phyloP scores from a whole-genome alignment of 345 rosid genomes.

The Geranium rotundifolium region DNA sequence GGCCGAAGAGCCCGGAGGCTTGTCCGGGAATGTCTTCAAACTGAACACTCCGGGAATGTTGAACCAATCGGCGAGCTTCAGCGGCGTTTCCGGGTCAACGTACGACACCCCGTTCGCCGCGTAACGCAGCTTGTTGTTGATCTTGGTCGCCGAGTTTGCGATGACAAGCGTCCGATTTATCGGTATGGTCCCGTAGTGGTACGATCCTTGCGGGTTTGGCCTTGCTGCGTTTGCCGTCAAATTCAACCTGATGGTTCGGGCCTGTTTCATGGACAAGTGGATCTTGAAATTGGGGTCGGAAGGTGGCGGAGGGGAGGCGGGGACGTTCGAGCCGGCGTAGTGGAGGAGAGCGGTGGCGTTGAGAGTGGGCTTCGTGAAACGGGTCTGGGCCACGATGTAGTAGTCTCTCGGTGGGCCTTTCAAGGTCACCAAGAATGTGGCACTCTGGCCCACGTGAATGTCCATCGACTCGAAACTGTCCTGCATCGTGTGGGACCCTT shows the following conservation, averaged over 20 bases:
- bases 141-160: constrained; percentile 28
- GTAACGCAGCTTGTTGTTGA: constrained; percentile 43
- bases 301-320: constrained; percentile 51
- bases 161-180: constrained; percentile 32
- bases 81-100: constrained; percentile 57
- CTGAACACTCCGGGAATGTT: constrained; percentile 58
- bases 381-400: constrained; percentile 47
- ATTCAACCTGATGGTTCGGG: constrained; percentile 21
- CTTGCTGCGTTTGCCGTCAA: constrained; percentile 63
- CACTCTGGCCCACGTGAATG: constrained; percentile 82
- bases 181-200: constrained; percentile 52
- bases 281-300: constrained; percentile 55
- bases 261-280: constrained; percentile 1
- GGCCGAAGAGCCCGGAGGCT: constrained; percentile 20
- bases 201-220: constrained; percentile 42
- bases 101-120: constrained; percentile 56
- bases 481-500: constrained; percentile 77
- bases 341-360: constrained; percentile 46
- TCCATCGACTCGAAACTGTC: constrained; percentile 67
- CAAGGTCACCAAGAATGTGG: constrained; percentile 61
- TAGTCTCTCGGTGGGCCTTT: constrained; percentile 16
- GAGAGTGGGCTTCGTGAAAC: constrained; percentile 35
- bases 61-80: constrained; percentile 71
- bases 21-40: constrained; percentile 32
- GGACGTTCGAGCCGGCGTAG: constrained; percentile 45